These are phyloP conservation scores for Hypomontagnella submonticulosa DNA, from an alignment of 495 filamentous ascomycete species.

Conservation along the genomic window DNA sequence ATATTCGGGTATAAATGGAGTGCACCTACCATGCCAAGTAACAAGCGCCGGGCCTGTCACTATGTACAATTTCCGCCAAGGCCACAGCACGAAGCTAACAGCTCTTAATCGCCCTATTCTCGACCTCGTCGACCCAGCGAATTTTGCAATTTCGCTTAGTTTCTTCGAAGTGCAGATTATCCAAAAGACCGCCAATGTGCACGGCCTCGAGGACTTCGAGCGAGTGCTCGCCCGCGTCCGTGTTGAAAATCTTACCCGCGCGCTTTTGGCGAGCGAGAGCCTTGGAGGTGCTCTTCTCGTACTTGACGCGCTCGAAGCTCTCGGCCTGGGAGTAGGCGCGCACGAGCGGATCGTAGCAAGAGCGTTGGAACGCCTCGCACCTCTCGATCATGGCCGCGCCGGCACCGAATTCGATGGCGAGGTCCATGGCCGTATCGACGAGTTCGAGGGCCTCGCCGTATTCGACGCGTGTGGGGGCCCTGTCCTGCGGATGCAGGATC, in stretches of 20 bases:
- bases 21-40: neutral
- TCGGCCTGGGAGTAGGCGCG: conserved; percentile 4
- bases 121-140: conserved; percentile 24
- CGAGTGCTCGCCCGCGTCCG: conserved; percentile 27
- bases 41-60: conserved; percentile 11
- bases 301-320: conserved; percentile 19
- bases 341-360: conserved; percentile 16
- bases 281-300: conserved; percentile 10
- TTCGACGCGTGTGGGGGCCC: conserved; percentile 14
- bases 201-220: conserved; percentile 26
- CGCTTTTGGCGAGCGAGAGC: neutral
- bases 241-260: conserved; percentile 4
- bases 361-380: conserved; percentile 7
- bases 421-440: conserved; percentile 20
- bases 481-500: neutral
- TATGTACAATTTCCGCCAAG: neutral
- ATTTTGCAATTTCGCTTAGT: conserved; percentile 10
- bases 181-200: neutral
- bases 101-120: conserved; percentile 8
- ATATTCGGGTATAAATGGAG: neutral
- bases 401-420: neutral
- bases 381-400: neutral
- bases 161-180: neutral
- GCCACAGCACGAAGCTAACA: too few species aligned
- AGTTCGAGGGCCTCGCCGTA: conserved; percentile 14